Base-by-base conservation (phyloP, 2,329 filamentous ascomycete genomes). In the Nemania diffusa region DNA sequence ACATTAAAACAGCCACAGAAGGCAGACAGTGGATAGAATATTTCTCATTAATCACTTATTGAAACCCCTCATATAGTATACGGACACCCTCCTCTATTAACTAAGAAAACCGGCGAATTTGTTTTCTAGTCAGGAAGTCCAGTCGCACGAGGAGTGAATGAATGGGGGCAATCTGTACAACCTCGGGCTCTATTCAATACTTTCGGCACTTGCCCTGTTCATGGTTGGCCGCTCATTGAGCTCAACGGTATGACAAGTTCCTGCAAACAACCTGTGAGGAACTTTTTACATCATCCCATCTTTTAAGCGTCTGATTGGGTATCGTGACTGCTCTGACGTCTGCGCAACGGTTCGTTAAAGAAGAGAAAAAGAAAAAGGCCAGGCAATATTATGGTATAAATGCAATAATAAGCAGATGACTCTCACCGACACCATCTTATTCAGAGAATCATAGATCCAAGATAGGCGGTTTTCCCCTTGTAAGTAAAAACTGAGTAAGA, bases 121-220 rank as follows among this genome's bases (percentile, higher is more conserved):
- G 20, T 22, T 40, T 40, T 13, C 37, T 40, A 15, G 11, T 17
- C 37, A 53, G 46, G 22, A 58, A 52, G 42, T 24, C 17, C 24
- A 57, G 64, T 67, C 57, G 27, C 64, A 67, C 67, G 27, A 50
- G 7, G 37, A 59, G 42, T 53, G 8, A 20, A 53, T 17, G 34
- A 64, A 44, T 63, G 22, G 60, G 51, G 15, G 3, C 48, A n/a
- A n/a, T n/a, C 52, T 61, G 68, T 69, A 24, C 37, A 22, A 69
- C 65, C 22, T 51, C 58, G 62, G 65, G 65, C 56, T 64, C 65
- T 68, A 44, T 15, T 61, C 57, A 59, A 48, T 42, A 44, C 53
- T 32, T 17, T 29, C 64, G 57, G 52, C 57, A 64, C 50, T 59
- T 62, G 24, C 24, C 26, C 40, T 29, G 22, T 60, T 20, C n/a